Percentiles rank a stretch among this genome's conserved stretches.
Conservation (phyloP, 1,139 yeast genomes). For the Candida glucosophila region DNA sequence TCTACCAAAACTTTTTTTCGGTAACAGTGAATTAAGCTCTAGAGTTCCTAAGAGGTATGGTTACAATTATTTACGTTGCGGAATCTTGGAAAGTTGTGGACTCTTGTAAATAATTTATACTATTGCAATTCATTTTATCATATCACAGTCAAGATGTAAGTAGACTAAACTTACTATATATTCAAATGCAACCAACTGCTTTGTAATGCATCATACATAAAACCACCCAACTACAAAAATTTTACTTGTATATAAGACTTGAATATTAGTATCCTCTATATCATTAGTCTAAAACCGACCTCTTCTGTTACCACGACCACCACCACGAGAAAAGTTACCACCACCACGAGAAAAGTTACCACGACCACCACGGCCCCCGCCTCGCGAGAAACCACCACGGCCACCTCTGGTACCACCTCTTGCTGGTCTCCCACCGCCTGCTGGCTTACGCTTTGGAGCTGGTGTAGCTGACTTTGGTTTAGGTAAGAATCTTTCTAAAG, state of each 20-base stretch:
- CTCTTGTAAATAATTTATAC: too few species aligned
- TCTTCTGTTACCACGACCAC: conserved; percentile 33
- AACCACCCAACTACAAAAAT: too few species aligned
- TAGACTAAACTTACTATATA: too few species aligned
- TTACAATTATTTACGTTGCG: conserved; percentile 25
- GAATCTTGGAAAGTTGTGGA: conserved; percentile 27
- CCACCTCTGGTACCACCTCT: conserved; percentile 18
- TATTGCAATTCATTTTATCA: too few species aligned
- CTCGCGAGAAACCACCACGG: conserved; percentile 31
- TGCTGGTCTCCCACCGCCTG: conserved; percentile 25
- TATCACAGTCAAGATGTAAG: too few species aligned
- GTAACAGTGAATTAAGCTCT: conserved; percentile 20
- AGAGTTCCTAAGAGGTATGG: conserved; percentile 20
- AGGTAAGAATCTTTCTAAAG: conserved; percentile 92
- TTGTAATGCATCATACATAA: too few species aligned
- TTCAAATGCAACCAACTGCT: too few species aligned
- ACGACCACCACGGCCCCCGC: conserved; percentile 32
- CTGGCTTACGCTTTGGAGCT: conserved; percentile 66
- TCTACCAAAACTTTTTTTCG: conserved; percentile 26
- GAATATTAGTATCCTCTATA: too few species aligned
- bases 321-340: conserved; percentile 20
- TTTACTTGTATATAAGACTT: too few species aligned
- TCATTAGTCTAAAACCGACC: too few species aligned
- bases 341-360: conserved; percentile 20
- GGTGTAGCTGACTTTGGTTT: conserved; percentile 78